Conservation (phyloP, 2,329 filamentous ascomycete species). For the Rhinocladiella similis region DNA sequence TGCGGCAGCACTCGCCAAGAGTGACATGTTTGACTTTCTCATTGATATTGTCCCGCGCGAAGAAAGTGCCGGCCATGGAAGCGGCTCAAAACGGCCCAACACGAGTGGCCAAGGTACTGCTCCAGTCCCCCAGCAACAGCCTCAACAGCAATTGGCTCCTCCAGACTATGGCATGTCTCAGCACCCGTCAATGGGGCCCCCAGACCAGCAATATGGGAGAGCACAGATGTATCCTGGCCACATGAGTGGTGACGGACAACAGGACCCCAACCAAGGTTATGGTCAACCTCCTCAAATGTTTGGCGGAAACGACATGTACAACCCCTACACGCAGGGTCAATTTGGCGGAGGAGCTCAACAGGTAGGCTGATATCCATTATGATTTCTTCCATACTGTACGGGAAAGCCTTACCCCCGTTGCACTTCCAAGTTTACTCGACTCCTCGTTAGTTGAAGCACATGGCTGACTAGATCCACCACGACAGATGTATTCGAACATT, state of each 20-base stretch:
- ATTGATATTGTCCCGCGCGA: slow-evolving; percentile 98
- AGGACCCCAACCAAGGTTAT: slow-evolving; percentile 70
- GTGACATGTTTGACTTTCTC: slow-evolving; percentile 99
- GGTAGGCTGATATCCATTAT: slow-evolving; percentile 52
- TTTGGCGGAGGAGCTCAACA: slow-evolving; percentile 61
- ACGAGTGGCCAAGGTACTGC: slow-evolving; percentile 44
- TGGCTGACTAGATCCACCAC: slow-evolving; percentile 6
- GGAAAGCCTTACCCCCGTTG: background rate
- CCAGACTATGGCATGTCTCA: slow-evolving; percentile 61
- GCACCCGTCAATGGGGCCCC: slow-evolving; percentile 62
- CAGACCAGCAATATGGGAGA: slow-evolving; percentile 77
- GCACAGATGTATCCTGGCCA: slow-evolving; percentile 81
- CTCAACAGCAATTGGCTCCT: slow-evolving; percentile 56
- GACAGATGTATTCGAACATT: slow-evolving; percentile 28
- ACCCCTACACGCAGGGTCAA: slow-evolving; percentile 71
- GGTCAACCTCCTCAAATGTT: slow-evolving; percentile 78
- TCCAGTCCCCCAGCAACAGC: slow-evolving; percentile 51
- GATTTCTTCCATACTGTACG: background rate
- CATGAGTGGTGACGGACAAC: slow-evolving; percentile 55
- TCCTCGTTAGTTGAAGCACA: background rate
- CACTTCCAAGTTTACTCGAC: background rate
- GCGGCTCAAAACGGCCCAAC: slow-evolving; percentile 47
- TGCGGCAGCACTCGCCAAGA: slow-evolving; percentile 91
- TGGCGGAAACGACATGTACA: slow-evolving; percentile 72
- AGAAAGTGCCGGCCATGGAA: slow-evolving; percentile 73